Evolutionary conservation across 306 rosid species (phyloP).

Genomic region (Gleditsia sinensis): DNA sequence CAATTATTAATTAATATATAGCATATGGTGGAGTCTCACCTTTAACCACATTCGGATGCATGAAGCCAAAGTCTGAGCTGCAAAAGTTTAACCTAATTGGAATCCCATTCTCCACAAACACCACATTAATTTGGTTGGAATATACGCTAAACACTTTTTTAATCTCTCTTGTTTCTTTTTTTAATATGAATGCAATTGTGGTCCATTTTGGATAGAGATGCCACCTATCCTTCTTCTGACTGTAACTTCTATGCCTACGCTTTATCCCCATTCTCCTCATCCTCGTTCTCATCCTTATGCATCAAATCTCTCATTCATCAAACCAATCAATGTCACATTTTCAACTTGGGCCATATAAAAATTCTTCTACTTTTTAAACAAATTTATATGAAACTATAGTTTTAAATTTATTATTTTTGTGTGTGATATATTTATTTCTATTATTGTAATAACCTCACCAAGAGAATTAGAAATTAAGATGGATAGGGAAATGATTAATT

Average conservation of each 20-base stretch:
- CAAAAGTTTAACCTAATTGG: conserved; percentile 42
- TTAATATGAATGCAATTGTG: conserved; percentile 21
- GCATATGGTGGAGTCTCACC: conserved; percentile 27
- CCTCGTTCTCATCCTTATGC: conserved; percentile 15
- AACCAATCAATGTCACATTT: neutral
- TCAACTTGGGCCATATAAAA: neutral
- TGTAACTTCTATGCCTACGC: conserved; percentile 42
- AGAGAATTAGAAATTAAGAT: no score
- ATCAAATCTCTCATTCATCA: neutral
- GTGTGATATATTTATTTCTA: no score
- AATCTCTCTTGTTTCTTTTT: neutral
- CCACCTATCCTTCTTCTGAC: conserved; percentile 51
- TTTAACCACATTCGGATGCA: conserved; percentile 35
- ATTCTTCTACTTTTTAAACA: neutral
- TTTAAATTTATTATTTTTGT: no score
- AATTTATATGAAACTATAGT: neutral
- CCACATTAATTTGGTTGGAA: conserved; percentile 39
- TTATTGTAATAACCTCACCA: no score
- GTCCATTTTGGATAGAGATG: conserved; percentile 45
- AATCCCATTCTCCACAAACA: conserved; percentile 70
- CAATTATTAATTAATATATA: no score
- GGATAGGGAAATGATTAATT: no score
- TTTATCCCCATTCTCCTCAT: conserved; percentile 23
- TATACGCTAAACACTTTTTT: conserved; percentile 12
- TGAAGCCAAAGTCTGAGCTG: conserved; percentile 40